Percentiles rank a stretch among this genome's conserved stretches.
Conservation (phyloP, 805 yeast species). For the Komagataella ulmi region DNA sequence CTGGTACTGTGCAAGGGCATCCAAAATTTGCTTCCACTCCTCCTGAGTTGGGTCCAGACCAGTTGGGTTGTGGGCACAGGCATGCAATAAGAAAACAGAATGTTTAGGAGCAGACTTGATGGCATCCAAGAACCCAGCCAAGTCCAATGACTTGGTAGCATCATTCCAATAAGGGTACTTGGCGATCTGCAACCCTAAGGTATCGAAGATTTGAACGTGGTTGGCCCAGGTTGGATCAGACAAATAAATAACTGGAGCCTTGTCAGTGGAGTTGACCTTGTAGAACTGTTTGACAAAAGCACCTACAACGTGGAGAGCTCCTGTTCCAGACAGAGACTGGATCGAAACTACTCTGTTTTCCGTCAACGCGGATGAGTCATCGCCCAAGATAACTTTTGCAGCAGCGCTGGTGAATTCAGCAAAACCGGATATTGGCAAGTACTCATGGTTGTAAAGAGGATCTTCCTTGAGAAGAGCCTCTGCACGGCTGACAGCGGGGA, state of each 20-base stretch:
- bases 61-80: conserved; percentile 97
- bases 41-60: conserved; percentile 84
- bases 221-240: conserved; percentile 98
- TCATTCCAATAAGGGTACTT: conserved; percentile 82
- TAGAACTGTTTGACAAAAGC: conserved; percentile 43
- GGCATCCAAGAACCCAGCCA: conserved; percentile 51
- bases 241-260: conserved; percentile 42
- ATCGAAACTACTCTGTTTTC: conserved; percentile 42
- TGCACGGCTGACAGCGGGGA: conserved; percentile 57
- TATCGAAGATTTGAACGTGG: conserved; percentile 72
- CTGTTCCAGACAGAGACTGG: conserved; percentile 80
- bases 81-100: conserved; percentile 74
- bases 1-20: conserved; percentile 40
- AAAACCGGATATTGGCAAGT: conserved; percentile 71
- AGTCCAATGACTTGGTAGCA: conserved; percentile 53
- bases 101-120: conserved; percentile 61
- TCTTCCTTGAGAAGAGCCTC: conserved; percentile 49
- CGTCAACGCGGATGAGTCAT: conserved; percentile 35
- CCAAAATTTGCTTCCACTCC: conserved; percentile 67
- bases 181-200: conserved; percentile 52
- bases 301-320: conserved; percentile 87
- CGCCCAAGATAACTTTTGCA: conserved; percentile 61
- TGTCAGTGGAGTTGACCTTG: conserved; percentile 13
- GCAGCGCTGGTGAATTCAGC: conserved; percentile 57
- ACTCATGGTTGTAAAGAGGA: conserved; percentile 70